A percentile compares a stretch with the other conserved stretches of the same genome.
Conservation (phyloP, 2,329 filamentous ascomycete genomes). For the Pseudonectria buxi region DNA sequence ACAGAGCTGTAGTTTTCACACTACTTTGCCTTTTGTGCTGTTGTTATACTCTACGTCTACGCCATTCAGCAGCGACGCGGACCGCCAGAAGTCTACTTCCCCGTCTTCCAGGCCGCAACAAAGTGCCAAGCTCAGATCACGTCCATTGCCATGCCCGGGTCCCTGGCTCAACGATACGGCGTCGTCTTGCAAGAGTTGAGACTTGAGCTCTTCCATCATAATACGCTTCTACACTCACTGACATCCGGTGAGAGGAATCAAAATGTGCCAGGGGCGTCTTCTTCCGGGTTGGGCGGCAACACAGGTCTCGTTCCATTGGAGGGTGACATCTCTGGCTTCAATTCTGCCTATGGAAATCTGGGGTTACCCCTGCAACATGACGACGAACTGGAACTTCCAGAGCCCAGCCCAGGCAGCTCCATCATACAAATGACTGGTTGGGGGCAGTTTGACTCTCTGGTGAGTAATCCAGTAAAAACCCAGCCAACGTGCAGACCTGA, state of each 20-base stretch:
- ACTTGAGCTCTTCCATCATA: conserved; percentile 19
- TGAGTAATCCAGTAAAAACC: conserved; percentile 2
- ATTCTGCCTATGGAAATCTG: background rate
- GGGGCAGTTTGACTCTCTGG: conserved; percentile 20
- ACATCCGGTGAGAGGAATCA: background rate
- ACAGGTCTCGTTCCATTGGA: too few relatives aligned
- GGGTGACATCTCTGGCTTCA: too few relatives aligned
- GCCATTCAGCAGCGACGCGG: conserved; percentile 31
- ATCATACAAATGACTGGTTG: conserved; percentile 16
- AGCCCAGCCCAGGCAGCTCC: conserved; percentile 6
- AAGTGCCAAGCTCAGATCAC: conserved; percentile 35
- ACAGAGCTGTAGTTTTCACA: conserved; percentile 25
- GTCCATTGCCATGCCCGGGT: conserved; percentile 29
- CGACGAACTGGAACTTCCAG: conserved; percentile 1
- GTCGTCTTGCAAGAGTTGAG: conserved; percentile 33
- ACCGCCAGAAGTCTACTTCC: conserved; percentile 20
- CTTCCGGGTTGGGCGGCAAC: too few relatives aligned
- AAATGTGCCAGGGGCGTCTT: too few relatives aligned
- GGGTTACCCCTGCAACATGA: background rate
- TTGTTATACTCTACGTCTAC: conserved; percentile 38
- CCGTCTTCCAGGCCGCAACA: conserved; percentile 30
- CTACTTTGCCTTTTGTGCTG: conserved; percentile 39
- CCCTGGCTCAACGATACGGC: conserved; percentile 34
- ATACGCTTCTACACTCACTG: conserved; percentile 9
- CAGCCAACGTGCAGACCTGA: too few relatives aligned